Conservation (phyloP, 805 yeast genomes). For the Nakazawaea wyomingensis region DNA sequence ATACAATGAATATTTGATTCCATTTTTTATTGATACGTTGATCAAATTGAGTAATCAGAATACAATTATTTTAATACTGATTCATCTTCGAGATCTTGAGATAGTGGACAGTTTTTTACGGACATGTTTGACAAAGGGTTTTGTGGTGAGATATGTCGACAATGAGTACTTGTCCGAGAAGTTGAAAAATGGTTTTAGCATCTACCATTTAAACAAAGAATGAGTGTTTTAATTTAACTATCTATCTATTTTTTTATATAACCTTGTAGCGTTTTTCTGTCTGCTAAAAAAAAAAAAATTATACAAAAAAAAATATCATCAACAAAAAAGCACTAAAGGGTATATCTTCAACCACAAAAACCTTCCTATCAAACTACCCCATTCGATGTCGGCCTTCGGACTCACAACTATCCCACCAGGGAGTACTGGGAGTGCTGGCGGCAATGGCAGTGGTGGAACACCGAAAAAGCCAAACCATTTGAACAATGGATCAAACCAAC, state of each 20-base stretch:
- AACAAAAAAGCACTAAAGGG: neutral
- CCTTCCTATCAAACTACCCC: neutral
- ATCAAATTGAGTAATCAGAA: conserved; percentile 27
- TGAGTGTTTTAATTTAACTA: too few relatives aligned
- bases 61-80: conserved; percentile 36
- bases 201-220: conserved; percentile 1
- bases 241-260: too few relatives aligned
- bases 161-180: conserved; percentile 14
- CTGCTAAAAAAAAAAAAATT: neutral
- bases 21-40: conserved; percentile 41
- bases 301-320: neutral
- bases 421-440: conserved; percentile 6
- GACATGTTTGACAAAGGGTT: conserved; percentile 21
- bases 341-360: too few relatives aligned
- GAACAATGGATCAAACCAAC: neutral
- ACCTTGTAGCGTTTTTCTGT: neutral
- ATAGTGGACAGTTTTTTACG: conserved; percentile 43
- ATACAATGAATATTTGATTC: conserved; percentile 56
- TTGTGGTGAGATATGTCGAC: conserved; percentile 32
- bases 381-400: conserved; percentile 13
- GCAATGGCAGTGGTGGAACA: conserved; percentile 5
- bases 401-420: conserved; percentile 7
- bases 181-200: conserved; percentile 2
- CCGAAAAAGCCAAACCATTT: too few relatives aligned
- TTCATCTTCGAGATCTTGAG: conserved; percentile 52